phyloP scores from a whole-genome alignment of 2,329 filamentous ascomycete species.

The Pseudogymnoascus sp. region DNA sequence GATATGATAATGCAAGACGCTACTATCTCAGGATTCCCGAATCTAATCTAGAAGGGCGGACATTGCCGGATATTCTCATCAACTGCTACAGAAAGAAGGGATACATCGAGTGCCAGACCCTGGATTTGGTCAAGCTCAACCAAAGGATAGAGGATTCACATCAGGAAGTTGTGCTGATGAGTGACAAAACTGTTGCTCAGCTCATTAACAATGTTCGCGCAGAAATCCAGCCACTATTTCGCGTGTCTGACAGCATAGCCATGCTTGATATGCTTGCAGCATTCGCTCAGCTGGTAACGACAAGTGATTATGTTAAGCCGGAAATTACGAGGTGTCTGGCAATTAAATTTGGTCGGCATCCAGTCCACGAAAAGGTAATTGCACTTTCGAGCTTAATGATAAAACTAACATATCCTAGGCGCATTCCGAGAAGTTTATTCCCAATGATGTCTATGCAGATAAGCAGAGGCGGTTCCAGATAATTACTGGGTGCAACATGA shows the following conservation, averaged over 20 bases:
- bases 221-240: conserved; percentile 67
- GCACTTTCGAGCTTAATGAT: background rate
- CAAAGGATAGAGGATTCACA: conserved; percentile 70
- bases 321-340: conserved; percentile 55
- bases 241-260: conserved; percentile 76
- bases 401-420: conserved; percentile 33
- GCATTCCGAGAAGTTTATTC: conserved; percentile 61
- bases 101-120: conserved; percentile 78
- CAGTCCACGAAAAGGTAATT: conserved; percentile 56
- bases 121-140: conserved; percentile 75
- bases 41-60: conserved; percentile 51
- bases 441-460: conserved; percentile 84
- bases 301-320: conserved; percentile 55
- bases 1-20: conserved; percentile 67
- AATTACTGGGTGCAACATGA: conserved; percentile 97
- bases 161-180: conserved; percentile 75
- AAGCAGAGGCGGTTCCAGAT: conserved; percentile 80
- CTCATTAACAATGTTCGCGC: conserved; percentile 65
- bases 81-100: conserved; percentile 66
- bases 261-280: conserved; percentile 78
- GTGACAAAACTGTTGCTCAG: conserved; percentile 64
- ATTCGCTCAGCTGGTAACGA: conserved; percentile 67
- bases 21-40: conserved; percentile 67
- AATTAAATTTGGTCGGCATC: conserved; percentile 59
- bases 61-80: conserved; percentile 62